Base-by-base conservation (phyloP, 345 rosid genomes). In the Corchorus capsularis region DNA sequence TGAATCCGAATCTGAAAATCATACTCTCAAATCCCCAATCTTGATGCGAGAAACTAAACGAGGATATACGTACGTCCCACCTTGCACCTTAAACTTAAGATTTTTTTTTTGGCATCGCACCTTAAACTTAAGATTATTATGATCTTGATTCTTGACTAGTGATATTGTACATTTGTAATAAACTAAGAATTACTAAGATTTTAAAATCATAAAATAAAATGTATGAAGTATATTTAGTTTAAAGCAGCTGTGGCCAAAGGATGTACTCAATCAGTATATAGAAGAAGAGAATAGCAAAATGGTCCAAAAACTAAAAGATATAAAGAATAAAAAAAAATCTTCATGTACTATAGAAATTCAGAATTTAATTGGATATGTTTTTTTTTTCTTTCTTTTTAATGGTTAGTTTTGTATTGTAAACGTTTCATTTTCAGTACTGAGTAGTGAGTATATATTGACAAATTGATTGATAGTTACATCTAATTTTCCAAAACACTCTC, bases 401-500 rank as follows among this genome's bases (percentile, higher is more conserved):
- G n/a, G 32, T 1, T 39, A 39, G 43, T 43, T 61, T 61, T 53
- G 37, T 14, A 61, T 19, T 35, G 35, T 37, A 39, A 56, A 19
- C 27, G 16, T 41, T 5, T 22, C 46, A 27, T 27, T 63, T 63
- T 62, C 41, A 27, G 17, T 19, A 19, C 53, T 57, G 53, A 11
- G 37, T 45, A 10, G 9, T 59, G 34, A 45, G 10, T 62, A 12
- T 32, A 43, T 43, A 2, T 17, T 37, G 35, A 71, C 65, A 43
- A 72, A 69, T 60, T 67, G 52, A 34, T 47, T 34, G 77, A 79
- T 20, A 35, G 45, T 75, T 72, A n/a, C 76, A 11, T 35, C 60
- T 56, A 62, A 69, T 14, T 76, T 78, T 79, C 75, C 83, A 77
- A 78, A 78, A 67, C 69, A 82, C 68, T 81, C 63, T 74, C 53